phyloP scores from a whole-genome alignment of 352 stramenopile genomes.

The Phytopythium delawarense region DNA sequence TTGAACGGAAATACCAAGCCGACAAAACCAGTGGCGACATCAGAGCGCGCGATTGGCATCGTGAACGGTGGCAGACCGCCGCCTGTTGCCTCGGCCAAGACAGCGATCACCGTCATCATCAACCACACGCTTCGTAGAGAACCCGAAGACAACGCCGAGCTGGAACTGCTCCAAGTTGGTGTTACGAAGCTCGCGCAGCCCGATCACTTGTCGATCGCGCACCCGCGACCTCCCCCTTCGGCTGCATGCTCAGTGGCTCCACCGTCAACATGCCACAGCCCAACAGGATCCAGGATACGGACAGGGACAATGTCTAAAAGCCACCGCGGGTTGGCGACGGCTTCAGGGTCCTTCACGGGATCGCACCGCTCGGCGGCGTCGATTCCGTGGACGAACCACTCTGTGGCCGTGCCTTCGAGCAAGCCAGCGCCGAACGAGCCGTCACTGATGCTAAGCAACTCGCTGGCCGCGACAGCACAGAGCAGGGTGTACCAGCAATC shows the following conservation, averaged over 20 bases:
- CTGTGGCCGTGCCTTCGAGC: background rate
- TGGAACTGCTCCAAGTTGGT: conserved; percentile 1
- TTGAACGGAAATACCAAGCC: background rate
- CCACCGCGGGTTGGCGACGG: conserved; percentile 2
- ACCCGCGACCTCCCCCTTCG: background rate
- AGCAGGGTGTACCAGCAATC: conserved; percentile 34
- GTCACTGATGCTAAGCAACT: conserved; percentile 14
- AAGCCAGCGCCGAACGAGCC: background rate
- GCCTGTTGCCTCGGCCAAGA: background rate
- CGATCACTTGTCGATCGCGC: background rate
- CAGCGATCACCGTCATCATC: conserved; percentile 2
- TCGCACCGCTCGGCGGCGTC: conserved; percentile 5
- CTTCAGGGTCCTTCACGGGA: background rate
- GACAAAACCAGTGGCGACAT: no score
- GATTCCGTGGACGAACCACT: conserved; percentile 7
- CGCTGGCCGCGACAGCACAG: conserved; percentile 10
- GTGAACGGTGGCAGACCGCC: background rate
- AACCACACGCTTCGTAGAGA: background rate
- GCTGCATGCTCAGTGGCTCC: background rate
- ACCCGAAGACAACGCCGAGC: background rate
- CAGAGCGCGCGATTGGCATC: background rate
- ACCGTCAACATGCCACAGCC: background rate
- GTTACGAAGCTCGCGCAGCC: background rate
- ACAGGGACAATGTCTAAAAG: background rate
- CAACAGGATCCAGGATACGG: background rate